Percentiles rank a stretch among this genome's conserved stretches.
Conservation (phyloP, 805 yeast genomes). For the Lachancea sp. region DNA sequence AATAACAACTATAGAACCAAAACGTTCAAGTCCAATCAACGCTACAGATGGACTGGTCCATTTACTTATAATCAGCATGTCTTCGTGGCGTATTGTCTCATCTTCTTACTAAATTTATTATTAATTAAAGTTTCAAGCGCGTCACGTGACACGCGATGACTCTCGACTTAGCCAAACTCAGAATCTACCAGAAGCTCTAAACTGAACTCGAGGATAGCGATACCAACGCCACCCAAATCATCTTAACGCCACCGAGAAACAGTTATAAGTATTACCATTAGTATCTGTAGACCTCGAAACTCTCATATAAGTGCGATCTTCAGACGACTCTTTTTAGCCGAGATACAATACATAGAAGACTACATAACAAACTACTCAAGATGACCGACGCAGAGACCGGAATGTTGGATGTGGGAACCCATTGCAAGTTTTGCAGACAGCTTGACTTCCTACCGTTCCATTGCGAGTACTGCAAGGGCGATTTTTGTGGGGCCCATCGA, state of each 20-base stretch:
- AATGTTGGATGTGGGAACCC: constrained; percentile 34
- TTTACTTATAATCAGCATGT: too few relatives aligned
- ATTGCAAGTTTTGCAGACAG: constrained; percentile 29
- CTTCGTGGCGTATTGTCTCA: too few relatives aligned
- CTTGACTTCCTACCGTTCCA: constrained; percentile 32
- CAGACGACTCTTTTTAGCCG: neutral
- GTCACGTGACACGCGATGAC: too few relatives aligned
- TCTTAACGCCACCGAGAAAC: neutral
- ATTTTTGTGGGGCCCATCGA: constrained; percentile 29
- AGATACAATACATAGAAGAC: neutral
- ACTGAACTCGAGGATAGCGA: neutral
- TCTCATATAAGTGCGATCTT: neutral
- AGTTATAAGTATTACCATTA: neutral
- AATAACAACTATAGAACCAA: too few relatives aligned
- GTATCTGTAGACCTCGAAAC: neutral
- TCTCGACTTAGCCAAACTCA: too few relatives aligned
- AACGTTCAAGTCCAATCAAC: too few relatives aligned
- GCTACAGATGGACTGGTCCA: too few relatives aligned
- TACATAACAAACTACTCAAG: neutral
- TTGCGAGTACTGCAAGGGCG: constrained; percentile 25
- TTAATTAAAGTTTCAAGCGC: too few relatives aligned
- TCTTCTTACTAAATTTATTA: too few relatives aligned
- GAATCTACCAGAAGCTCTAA: neutral
- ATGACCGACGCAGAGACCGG: constrained; percentile 22
- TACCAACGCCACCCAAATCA: neutral